Percentiles rank a stretch among this genome's conserved stretches.
Conservation (phyloP, 176 grass and related monocot genomes). For the Puccinellia tenuiflora region DNA sequence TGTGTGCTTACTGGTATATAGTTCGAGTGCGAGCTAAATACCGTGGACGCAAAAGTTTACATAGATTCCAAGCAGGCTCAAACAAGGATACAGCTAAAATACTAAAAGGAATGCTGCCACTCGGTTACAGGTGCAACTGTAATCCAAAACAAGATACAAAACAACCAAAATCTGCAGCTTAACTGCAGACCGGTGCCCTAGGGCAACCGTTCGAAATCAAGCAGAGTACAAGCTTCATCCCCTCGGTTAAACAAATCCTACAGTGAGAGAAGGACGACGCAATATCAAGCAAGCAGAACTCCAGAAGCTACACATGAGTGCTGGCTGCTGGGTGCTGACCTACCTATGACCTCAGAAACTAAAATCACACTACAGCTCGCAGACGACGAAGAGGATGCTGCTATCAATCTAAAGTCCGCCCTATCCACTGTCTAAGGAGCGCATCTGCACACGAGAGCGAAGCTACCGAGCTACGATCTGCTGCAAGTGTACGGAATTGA, state of each 20-base stretch:
- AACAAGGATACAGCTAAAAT: not conserved
- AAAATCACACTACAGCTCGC: not conserved
- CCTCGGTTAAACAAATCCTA: not conserved
- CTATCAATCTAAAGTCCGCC: not conserved
- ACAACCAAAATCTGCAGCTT: not conserved
- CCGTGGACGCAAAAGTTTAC: not conserved
- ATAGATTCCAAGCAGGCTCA: not conserved
- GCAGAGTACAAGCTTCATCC: slow-evolving; percentile 1
- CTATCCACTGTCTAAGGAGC: not conserved
- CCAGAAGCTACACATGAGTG: slow-evolving; percentile 9
- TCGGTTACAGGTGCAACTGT: not conserved
- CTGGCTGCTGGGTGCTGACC: not conserved
- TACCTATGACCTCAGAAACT: slow-evolving; percentile 13
- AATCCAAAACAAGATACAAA: not conserved
- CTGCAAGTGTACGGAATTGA: not conserved
- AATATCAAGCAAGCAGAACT: not conserved
- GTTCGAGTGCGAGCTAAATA: not conserved
- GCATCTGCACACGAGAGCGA: not conserved
- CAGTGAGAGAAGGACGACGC: not conserved
- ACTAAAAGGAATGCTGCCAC: too few relatives aligned
- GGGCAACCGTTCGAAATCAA: not conserved
- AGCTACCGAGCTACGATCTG: slow-evolving; percentile 23
- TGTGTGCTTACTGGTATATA: not conserved
- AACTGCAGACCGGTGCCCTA: not conserved
- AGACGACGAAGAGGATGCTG: not conserved